These are phyloP conservation scores for Solanum microdontum DNA, from an alignment of 257 asterid species.

Conservation along the genomic window DNA sequence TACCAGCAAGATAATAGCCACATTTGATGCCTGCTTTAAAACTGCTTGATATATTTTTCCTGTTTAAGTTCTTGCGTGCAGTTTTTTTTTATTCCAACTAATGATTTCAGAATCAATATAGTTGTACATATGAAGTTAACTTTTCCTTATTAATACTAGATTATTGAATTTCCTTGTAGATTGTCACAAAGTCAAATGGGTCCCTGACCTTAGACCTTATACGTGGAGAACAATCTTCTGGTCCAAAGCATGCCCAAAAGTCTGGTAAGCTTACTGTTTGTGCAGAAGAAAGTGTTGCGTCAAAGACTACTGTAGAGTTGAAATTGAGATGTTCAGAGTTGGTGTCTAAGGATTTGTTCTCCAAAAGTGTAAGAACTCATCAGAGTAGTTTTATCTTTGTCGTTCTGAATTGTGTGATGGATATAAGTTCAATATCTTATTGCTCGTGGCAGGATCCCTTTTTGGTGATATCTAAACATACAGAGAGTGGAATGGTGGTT, in stretches of 20 bases:
- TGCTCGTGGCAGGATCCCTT: slow-evolving; percentile 80
- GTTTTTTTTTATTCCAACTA: not conserved
- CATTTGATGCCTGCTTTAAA: not conserved
- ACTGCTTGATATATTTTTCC: not conserved
- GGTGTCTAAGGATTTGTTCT: slow-evolving; percentile 85
- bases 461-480: slow-evolving; percentile 61
- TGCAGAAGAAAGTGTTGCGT: slow-evolving; percentile 77
- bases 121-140: not conserved
- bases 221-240: slow-evolving; percentile 32
- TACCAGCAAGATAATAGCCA: not conserved
- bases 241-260: slow-evolving; percentile 26
- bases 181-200: slow-evolving; percentile 52
- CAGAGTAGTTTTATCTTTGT: not conserved
- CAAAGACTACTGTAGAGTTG: slow-evolving; percentile 83
- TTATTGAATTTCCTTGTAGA: slow-evolving; percentile 28
- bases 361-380: slow-evolving; percentile 64
- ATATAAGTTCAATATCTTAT: not conserved
- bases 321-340: slow-evolving; percentile 73
- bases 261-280: slow-evolving; percentile 57
- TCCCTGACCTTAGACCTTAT: slow-evolving; percentile 53
- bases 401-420: not conserved
- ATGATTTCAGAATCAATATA: not conserved
- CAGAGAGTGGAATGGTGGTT: slow-evolving; percentile 53
- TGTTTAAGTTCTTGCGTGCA: not conserved
- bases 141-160: not conserved